Base-by-base conservation (phyloP, 805 yeast species). In the Candida berthetii region DNA sequence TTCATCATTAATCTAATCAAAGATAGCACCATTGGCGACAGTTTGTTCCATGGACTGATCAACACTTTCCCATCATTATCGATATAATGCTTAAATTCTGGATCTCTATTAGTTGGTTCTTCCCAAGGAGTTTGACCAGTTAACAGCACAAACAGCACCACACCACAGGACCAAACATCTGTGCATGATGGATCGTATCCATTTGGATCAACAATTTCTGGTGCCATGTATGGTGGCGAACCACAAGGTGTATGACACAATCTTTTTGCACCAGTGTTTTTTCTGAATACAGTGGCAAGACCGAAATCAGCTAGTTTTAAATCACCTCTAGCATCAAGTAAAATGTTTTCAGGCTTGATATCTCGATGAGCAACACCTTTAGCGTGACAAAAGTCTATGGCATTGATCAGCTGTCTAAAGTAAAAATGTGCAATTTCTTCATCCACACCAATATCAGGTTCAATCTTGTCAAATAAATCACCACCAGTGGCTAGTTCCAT, bases 251-350 rank as follows among this genome's bases (percentile, higher is more conserved):
- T 73, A 19, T 61, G 56, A 32, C 79, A 71, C 37, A 68, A 42
- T 43, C 79, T 58, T 38, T 64, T 66, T 4, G 67, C 57, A 2
- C 83, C 84, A 41, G 64, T 65, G 14, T 57, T 58, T 31, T 72
- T 71, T 47, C 64, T 69, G 52, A 71, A 82, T 8, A 78, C 76
- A 25, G 80, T 72, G 0, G 90, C 88, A 14, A 85, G 61, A 0
- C 93, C 93, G 61, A 85, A 84, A 60, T 84, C 93, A 0, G 87
- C 80, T n/a, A 84, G 60, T 50, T 83, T 82, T 53, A 85, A 57
- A 54, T 83, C 82, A 3, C 90, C 89, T 25, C 66, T 58, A 19
- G 64, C 64, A 54, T 82, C 87, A 14, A 85, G 59, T 22, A 85
- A 63, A 9, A 85, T 69, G 49, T 81, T 81, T 49, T 82, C 87